Percentiles rank a stretch among this genome's conserved stretches.
Conservation (phyloP, 805 yeast species). For the Priceomyces melissophilus region DNA sequence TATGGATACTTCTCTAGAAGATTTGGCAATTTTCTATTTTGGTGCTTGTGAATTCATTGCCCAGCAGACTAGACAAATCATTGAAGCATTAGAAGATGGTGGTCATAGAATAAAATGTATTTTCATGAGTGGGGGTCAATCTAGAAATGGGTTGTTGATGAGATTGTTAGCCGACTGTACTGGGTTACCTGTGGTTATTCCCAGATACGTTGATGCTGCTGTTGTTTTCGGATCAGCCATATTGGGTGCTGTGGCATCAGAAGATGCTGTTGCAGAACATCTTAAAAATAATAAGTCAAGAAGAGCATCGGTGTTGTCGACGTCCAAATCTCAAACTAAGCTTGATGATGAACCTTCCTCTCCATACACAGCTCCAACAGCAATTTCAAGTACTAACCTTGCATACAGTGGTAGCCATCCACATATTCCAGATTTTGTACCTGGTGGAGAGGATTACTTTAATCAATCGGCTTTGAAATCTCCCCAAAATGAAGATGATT, state of each 20-base stretch:
- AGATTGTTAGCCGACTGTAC: constrained; percentile 90
- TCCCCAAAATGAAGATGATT: constrained; percentile 23
- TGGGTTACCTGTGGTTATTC: constrained; percentile 86
- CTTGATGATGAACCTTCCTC: constrained; percentile 44
- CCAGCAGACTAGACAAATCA: constrained; percentile 94
- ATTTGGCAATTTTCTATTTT: constrained; percentile 78
- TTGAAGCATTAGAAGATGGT: constrained; percentile 73
- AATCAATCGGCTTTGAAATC: constrained; percentile 21
- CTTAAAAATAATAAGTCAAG: constrained; percentile 28
- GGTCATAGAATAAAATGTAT: constrained; percentile 78
- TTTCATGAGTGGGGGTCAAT: constrained; percentile 95
- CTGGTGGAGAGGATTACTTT: constrained; percentile 43
- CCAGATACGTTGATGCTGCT: constrained; percentile 93
- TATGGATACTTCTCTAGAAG: constrained; percentile 84
- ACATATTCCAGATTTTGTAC: constrained; percentile 33
- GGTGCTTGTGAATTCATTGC: constrained; percentile 98
- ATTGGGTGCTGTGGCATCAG: constrained; percentile 91
- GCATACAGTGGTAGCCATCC: constrained; percentile 35
- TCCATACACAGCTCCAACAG: constrained; percentile 77
- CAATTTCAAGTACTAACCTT: constrained; percentile 60
- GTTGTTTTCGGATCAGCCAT: constrained; percentile 96
- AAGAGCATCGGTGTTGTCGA: constrained; percentile 29
- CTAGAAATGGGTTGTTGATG: constrained; percentile 87
- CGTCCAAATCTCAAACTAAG: constrained; percentile 29
- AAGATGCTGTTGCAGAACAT: constrained; percentile 48